Evolutionary conservation across 2,329 filamentous ascomycete genomes (phyloP).

Genomic region (Cordyceps fumosorosea): DNA sequence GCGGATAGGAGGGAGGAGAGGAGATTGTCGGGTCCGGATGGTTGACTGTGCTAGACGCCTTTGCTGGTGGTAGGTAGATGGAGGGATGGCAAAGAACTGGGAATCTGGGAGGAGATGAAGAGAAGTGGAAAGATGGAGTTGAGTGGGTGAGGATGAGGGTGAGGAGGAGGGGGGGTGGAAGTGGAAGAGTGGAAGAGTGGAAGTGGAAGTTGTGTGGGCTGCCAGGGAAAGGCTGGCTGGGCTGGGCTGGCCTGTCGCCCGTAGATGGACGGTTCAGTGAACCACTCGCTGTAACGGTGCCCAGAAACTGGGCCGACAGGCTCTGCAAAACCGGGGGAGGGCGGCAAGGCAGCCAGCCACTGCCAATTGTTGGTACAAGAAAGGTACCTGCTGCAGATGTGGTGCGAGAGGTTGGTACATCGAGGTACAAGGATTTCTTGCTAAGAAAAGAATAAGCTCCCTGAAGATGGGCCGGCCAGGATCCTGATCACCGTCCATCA

Average conservation of each 20-base stretch:
- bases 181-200: slow-evolving; percentile 14
- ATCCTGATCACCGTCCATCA: neutral
- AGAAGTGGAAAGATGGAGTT: slow-evolving; percentile 15
- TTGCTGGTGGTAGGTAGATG: neutral
- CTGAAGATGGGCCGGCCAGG: neutral
- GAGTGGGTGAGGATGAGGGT: slow-evolving; percentile 16
- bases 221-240: neutral
- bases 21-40: neutral
- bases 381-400: neutral
- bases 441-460: neutral
- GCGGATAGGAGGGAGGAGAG: neutral
- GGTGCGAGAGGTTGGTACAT: neutral
- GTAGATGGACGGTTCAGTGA: neutral
- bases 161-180: slow-evolving; percentile 17
- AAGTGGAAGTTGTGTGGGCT: neutral
- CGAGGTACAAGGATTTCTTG: neutral
- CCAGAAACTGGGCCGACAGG: no score
- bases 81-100: neutral
- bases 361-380: no score
- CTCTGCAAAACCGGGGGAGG: no score
- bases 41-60: neutral
- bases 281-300: no score
- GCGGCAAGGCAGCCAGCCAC: no score
- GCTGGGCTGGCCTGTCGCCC: neutral
- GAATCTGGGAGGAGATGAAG: neutral